phyloP scores from a whole-genome alignment of 2,329 filamentous ascomycete species.

The Neurospora sp. region DNA sequence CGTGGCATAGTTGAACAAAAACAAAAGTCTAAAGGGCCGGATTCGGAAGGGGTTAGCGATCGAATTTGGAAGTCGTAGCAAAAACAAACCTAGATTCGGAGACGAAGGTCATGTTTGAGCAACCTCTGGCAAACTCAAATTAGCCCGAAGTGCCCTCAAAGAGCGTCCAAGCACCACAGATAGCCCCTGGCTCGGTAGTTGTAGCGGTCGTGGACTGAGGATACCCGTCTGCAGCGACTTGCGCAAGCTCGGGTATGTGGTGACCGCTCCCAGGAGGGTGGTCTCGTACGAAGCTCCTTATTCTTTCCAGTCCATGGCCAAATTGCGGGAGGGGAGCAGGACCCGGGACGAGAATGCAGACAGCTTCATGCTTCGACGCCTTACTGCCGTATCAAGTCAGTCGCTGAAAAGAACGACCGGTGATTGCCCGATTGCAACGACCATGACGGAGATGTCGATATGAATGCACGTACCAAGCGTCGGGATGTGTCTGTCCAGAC shows the following conservation, averaged over 20 bases:
- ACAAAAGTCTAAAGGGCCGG: constrained; percentile 11
- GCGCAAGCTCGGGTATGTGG: constrained; percentile 9
- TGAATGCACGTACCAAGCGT: not conserved
- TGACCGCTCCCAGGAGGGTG: constrained; percentile 13
- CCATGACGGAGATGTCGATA: not conserved
- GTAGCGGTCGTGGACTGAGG: constrained; percentile 1
- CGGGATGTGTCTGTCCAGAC: not conserved
- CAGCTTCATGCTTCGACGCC: not conserved
- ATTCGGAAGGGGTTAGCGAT: constrained; percentile 26
- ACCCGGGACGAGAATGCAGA: not conserved
- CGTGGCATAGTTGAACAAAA: constrained; percentile 16
- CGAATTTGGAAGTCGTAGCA: constrained; percentile 17
- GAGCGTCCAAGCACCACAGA: constrained; percentile 2
- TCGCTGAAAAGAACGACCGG: not conserved
- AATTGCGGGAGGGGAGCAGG: not conserved
- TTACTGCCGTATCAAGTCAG: not conserved
- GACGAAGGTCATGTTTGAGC: constrained; percentile 9
- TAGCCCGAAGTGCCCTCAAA: constrained; percentile 6
- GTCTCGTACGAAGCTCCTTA: constrained; percentile 3
- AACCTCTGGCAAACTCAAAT: constrained; percentile 11
- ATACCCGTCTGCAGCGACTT: constrained; percentile 5
- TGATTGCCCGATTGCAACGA: not conserved
- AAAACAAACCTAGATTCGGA: constrained; percentile 12
- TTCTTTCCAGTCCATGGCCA: not conserved
- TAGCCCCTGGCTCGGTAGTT: not conserved